Percentiles rank a stretch among this genome's conserved stretches.
These are phyloP conservation scores for Yamadazyma dushanensis DNA, from an alignment of 1,139 yeast species.

Conservation along the genomic window DNA sequence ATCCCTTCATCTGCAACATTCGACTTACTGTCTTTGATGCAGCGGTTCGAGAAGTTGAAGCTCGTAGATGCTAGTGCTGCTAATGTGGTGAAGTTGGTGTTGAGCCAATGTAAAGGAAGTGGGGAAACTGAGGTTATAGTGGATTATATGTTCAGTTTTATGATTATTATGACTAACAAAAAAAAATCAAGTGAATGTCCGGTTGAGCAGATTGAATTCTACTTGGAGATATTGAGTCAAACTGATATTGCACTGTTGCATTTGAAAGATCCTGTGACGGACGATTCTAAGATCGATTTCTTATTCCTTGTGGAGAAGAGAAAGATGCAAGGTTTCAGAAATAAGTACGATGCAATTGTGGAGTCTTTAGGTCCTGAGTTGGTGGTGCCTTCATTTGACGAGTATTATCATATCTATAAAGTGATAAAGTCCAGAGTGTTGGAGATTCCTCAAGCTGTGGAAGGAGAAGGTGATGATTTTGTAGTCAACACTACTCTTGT, in stretches of 20 bases:
- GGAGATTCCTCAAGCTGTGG: conserved; percentile 54
- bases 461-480: conserved; percentile 31
- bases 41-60: conserved; percentile 23
- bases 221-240: conserved; percentile 27
- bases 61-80: conserved; percentile 20
- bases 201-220: conserved; percentile 18
- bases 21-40: conserved; percentile 31
- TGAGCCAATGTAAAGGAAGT: conserved; percentile 18
- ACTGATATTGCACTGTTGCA: conserved; percentile 18
- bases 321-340: conserved; percentile 13
- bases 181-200: conserved; percentile 6
- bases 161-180: conserved; percentile 10
- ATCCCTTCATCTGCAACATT: conserved; percentile 32
- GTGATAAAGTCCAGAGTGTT: conserved; percentile 59
- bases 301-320: conserved; percentile 18
- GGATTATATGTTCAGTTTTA: conserved; percentile 29
- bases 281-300: conserved; percentile 11
- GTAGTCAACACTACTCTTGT: conserved; percentile 57
- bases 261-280: conserved; percentile 1
- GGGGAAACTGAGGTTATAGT: conserved; percentile 32
- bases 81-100: conserved; percentile 22
- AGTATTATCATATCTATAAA: conserved; percentile 42
- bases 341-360: conserved; percentile 16
- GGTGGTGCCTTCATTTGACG: conserved; percentile 22
- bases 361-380: conserved; percentile 15